Conservation (phyloP, 2,329 filamentous ascomycete species). For the Arthrinium puccinioides region DNA sequence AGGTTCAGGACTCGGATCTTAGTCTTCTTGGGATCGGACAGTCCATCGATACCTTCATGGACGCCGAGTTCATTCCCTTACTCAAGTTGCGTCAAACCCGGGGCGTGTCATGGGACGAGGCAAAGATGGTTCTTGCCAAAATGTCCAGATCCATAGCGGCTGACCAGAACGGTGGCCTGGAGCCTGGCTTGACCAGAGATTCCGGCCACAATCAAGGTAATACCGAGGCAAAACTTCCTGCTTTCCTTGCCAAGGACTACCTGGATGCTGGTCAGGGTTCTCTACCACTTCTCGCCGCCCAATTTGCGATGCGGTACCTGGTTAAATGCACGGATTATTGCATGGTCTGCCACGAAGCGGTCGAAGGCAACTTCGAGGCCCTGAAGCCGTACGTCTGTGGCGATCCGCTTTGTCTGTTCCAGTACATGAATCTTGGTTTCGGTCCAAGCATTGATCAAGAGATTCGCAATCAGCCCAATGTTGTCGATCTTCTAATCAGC, state of each 20-base stretch:
- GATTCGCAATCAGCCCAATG: slow-evolving; percentile 68
- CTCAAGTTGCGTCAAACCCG: slow-evolving; percentile 49
- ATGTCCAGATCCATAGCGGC: not conserved
- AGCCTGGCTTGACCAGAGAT: no score
- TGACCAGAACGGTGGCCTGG: no score
- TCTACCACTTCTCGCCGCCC: slow-evolving; percentile 54
- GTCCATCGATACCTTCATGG: slow-evolving; percentile 62
- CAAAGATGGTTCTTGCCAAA: slow-evolving; percentile 36
- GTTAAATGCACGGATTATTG: slow-evolving; percentile 81
- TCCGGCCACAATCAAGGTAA: not conserved
- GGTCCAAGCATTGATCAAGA: slow-evolving; percentile 82
- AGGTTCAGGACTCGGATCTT: slow-evolving; percentile 25
- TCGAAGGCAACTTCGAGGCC: slow-evolving; percentile 57
- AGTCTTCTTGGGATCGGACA: slow-evolving; percentile 62
- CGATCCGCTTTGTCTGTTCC: slow-evolving; percentile 69
- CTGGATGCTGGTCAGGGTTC: slow-evolving; percentile 29
- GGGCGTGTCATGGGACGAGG: slow-evolving; percentile 58
- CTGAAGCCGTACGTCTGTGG: slow-evolving; percentile 77
- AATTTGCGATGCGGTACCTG: slow-evolving; percentile 72
- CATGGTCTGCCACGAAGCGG: slow-evolving; percentile 70
- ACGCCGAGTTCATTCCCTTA: slow-evolving; percentile 55
- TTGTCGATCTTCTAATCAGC: slow-evolving; percentile 77
- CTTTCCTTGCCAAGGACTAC: slow-evolving; percentile 22
- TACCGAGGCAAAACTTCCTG: slow-evolving; percentile 8
- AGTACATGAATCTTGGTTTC: slow-evolving; percentile 81